Conservation (phyloP, 192 early-diverging fungal genomes). For the Borealophlyctis nickersoniae region DNA sequence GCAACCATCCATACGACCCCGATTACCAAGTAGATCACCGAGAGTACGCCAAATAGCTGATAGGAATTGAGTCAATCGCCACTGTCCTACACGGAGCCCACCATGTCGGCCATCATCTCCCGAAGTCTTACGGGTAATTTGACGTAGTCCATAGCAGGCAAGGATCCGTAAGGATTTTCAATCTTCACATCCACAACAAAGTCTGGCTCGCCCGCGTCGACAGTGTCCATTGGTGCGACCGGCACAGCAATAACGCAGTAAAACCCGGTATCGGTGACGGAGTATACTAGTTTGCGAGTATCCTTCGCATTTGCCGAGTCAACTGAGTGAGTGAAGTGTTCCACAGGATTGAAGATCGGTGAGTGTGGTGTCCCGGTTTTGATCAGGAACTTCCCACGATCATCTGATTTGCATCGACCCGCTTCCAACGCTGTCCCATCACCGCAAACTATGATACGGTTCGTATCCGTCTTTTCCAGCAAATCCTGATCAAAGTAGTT, state of each 20-base stretch:
- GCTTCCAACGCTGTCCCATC: slow-evolving; percentile 1
- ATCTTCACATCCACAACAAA: slow-evolving; percentile 59
- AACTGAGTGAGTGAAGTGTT: too few relatives aligned
- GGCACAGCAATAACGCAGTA: slow-evolving; percentile 71
- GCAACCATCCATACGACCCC: slow-evolving; percentile 74
- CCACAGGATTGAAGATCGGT: too few relatives aligned
- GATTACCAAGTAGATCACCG: slow-evolving; percentile 70
- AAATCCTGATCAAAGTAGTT: slow-evolving; percentile 27
- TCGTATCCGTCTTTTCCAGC: too few relatives aligned
- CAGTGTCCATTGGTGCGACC: slow-evolving; percentile 25
- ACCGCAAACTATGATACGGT: too few relatives aligned
- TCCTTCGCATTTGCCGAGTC: too few relatives aligned
- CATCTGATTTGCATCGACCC: slow-evolving; percentile 23
- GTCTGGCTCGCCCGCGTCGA: slow-evolving; percentile 10
- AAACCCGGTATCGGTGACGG: slow-evolving; percentile 73
- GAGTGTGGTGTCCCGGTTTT: slow-evolving; percentile 23
- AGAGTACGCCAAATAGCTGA: slow-evolving; percentile 75
- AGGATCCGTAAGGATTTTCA: slow-evolving; percentile 75
- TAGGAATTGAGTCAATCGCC: not conserved
- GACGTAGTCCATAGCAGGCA: slow-evolving; percentile 85
- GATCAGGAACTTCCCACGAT: slow-evolving; percentile 31
- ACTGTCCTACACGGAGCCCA: slow-evolving; percentile 7
- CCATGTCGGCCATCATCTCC: not conserved
- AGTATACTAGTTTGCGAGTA: too few relatives aligned
- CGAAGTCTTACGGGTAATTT: slow-evolving; percentile 63